Evolutionary conservation across 768 basidiomycete genomes (phyloP), one percentile per base, ranked within the genome.

Genomic region (Grammothele lineata): DNA sequence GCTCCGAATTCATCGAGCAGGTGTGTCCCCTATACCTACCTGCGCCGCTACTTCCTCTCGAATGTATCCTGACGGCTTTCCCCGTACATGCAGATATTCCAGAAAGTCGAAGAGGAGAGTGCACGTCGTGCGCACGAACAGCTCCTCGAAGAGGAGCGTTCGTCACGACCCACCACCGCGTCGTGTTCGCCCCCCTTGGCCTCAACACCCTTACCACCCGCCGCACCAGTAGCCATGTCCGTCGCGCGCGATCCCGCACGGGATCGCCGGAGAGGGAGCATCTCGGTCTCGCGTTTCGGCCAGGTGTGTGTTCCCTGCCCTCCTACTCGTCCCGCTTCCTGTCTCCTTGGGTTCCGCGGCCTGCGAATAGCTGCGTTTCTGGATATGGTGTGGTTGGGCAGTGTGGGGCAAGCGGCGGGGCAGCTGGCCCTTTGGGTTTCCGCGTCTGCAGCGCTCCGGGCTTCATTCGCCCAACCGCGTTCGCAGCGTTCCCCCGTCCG

Each of bases 281-380:
- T 84, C 30, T 81, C 80, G 1, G 70, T 84, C 35, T 78, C 78
- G 44, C 70, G 77, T 15, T 78, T 82, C 53, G 81, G 83, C 22
- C 75, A 81, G 72, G 80, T 82, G 39, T 48, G 68, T 48, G 3
- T 15, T 19, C 37, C 18, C 18, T n/a, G 18, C n/a, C n/a, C n/a
- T n/a, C n/a, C 40, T 30, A 17, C 17, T 35, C 34, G 17, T 12
- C 41, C 19, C 26, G 22, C 39, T 45, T 19, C 33, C 17, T 10
- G 9, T 17, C 33, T n/a, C 27, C 19, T 23, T 12, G 37, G 34
- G 19, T 22, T 24, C 41, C n/a, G n/a, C n/a, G n/a, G n/a, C n/a
- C n/a, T n/a, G n/a, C n/a, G n/a, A n/a, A n/a, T n/a, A n/a, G n/a
- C n/a, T n/a, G n/a, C n/a, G n/a, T n/a, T n/a, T n/a, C n/a, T n/a